Evolutionary conservation across 192 early-diverging fungal genomes (phyloP).

Genomic region (Gamsiella multidivaricata): DNA sequence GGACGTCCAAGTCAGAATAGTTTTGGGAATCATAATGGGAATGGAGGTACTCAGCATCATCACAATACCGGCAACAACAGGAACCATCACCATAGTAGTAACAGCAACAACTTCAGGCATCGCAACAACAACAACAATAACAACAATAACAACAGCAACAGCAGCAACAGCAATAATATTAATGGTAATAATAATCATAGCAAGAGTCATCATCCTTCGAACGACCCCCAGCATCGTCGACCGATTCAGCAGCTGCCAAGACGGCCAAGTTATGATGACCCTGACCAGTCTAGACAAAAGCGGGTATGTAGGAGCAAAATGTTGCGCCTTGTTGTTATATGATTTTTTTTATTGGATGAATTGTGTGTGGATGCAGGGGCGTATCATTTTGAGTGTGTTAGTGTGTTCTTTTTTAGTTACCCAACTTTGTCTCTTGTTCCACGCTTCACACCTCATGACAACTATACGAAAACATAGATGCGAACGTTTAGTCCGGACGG

Average conservation of each 20-base stretch:
- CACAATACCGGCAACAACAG: not conserved
- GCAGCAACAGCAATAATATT: not conserved
- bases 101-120: not conserved
- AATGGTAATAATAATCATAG: not conserved
- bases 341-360: not conserved
- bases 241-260: too few relatives aligned
- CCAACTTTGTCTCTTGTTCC: not conserved
- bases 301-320: not conserved
- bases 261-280: not conserved
- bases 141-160: slow-evolving; percentile 4
- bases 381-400: not conserved
- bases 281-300: not conserved
- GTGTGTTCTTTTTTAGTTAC: not conserved
- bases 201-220: not conserved
- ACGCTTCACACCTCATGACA: too few relatives aligned
- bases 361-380: not conserved
- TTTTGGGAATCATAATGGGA: too few relatives aligned
- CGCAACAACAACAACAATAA: slow-evolving; percentile 8
- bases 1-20: too few relatives aligned
- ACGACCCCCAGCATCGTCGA: not conserved
- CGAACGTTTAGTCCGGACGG: slow-evolving; percentile 11
- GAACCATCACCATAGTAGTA: not conserved
- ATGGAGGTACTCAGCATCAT: not conserved
- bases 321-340: too few relatives aligned
- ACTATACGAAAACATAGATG: not conserved